phyloP scores from a whole-genome alignment of 2,329 filamentous ascomycete genomes.

The Xylariales sp. region DNA sequence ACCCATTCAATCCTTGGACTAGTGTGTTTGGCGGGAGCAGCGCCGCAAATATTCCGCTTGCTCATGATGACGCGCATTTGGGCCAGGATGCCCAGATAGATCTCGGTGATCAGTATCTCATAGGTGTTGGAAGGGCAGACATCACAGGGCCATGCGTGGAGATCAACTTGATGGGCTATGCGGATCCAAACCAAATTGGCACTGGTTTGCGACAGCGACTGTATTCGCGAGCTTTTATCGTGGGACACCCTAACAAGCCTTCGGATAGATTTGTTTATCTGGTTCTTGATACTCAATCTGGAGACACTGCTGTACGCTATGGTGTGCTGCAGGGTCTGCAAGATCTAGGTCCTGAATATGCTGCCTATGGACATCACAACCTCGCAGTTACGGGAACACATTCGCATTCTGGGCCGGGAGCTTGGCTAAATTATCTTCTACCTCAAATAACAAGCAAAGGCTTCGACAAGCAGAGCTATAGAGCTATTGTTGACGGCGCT shows the following conservation, averaged over 20 bases:
- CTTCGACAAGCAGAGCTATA: conserved; percentile 82
- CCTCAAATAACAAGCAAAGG: conserved; percentile 87
- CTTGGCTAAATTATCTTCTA: conserved; percentile 90
- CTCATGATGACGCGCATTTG: too few relatives aligned
- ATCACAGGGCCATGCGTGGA: conserved; percentile 75
- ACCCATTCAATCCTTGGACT: conserved; percentile 2
- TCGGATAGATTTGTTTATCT: conserved; percentile 79
- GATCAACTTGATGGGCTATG: conserved; percentile 89
- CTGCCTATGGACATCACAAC: conserved; percentile 73
- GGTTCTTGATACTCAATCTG: conserved; percentile 80
- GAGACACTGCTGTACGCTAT: conserved; percentile 82
- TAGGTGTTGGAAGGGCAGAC: conserved; percentile 55
- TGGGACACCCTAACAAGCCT: conserved; percentile 63
- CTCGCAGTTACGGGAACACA: conserved; percentile 90
- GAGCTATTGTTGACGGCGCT: conserved; percentile 83
- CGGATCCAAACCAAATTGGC: conserved; percentile 76
- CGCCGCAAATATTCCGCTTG: too few relatives aligned
- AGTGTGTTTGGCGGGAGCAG: not conserved
- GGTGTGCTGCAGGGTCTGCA: conserved; percentile 77
- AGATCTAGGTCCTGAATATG: conserved; percentile 66
- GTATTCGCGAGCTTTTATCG: conserved; percentile 85
- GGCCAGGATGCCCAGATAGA: not conserved
- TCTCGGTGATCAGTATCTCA: conserved; percentile 37
- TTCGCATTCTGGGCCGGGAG: conserved; percentile 85
- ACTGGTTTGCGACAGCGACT: conserved; percentile 82